Base-by-base conservation (phyloP, 2,329 filamentous ascomycete species). In the Neopestalotiopsis sp. region DNA sequence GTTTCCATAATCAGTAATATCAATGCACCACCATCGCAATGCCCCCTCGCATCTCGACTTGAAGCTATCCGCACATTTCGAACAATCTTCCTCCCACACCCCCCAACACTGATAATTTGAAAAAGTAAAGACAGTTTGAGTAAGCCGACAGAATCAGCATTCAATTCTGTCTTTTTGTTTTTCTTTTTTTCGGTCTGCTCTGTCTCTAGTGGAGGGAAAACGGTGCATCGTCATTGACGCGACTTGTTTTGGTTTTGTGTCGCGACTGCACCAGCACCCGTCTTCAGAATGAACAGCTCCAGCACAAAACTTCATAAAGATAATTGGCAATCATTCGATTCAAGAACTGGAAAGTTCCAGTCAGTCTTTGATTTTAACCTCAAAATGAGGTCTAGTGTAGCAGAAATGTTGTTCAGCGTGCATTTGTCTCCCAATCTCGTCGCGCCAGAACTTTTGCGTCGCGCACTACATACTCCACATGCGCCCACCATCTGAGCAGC, bases 1-100 rank as follows among this genome's bases (percentile, higher is more conserved):
- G 56, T 14, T 45, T 42, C 53, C 32, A 10, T 56, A 61, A 61
- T 64, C 30, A 30, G 40, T 57, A 24, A 56, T 56, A 38, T 59
- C 34, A 40, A 38, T 24, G 34, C 34, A 34, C 56, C 32, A 17
- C 30, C 17, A n/a, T 58, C 58, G 9, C 64, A 12, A 12, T 13
- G 9, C 42, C 40, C 6, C 32, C 40, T 70, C 70, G 69, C 42
- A 28, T 70, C 70, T 69, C 71, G 30, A 68, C 70, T 73, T 74
- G 76, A 78, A 76, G 76, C 75, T 74, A 77, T 78, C 75, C 71
- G 68, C 76, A 75, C 67, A 69, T 70, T 71, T 69, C 67, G 72
- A 9, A 73, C 68, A 68, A 73, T 72, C 30, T 17, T 40, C 34
- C 34, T 30, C 17, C n/a, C 30, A 34, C 57, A 59, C 1, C 10